These are phyloP conservation scores for Hypoxylon sp. DNA, from an alignment of 2,329 filamentous ascomycete genomes.

Conservation along the genomic window DNA sequence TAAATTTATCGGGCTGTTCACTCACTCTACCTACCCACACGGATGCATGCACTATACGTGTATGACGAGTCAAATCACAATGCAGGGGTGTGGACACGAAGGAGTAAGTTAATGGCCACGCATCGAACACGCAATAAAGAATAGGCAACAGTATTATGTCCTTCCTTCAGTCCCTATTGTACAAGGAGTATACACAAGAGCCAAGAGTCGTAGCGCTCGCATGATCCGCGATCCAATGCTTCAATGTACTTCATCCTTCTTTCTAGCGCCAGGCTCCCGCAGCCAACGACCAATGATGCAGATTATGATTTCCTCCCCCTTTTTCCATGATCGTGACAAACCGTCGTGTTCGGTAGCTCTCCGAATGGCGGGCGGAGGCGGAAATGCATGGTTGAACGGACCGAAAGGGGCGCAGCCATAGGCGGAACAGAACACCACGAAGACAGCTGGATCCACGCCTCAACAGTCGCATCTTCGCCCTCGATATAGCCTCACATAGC, in stretches of 20 bases:
- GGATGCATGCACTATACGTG: slow-evolving; percentile 1
- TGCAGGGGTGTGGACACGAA: slow-evolving; percentile 14
- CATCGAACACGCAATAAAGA: slow-evolving; percentile 35
- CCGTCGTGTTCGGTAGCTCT: slow-evolving; percentile 8
- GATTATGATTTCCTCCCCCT: slow-evolving; percentile 4
- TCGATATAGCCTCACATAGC: slow-evolving; percentile 29
- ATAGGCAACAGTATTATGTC: slow-evolving; percentile 34
- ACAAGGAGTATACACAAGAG: slow-evolving; percentile 32
- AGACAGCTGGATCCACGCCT: slow-evolving; percentile 16
- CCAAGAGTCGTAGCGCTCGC: slow-evolving; percentile 21
- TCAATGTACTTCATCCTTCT: slow-evolving; percentile 6
- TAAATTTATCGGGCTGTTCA: slow-evolving; percentile 16
- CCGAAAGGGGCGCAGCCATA: slow-evolving; percentile 31
- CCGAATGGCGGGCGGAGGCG: slow-evolving; percentile 17
- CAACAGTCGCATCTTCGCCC: slow-evolving; percentile 9
- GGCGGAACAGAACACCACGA: slow-evolving; percentile 14
- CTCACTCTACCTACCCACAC: not conserved
- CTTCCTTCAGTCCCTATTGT: slow-evolving; percentile 7
- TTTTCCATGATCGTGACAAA: slow-evolving; percentile 12
- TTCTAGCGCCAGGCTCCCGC: slow-evolving; percentile 9
- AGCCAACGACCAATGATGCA: slow-evolving; percentile 25
- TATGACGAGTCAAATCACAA: not conserved
- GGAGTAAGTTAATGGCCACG: slow-evolving; percentile 21
- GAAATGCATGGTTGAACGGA: slow-evolving; percentile 6
- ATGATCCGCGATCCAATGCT: slow-evolving; percentile 31